Evolutionary conservation across 306 rosid species (phyloP), one percentile per base, ranked within the genome.

Genomic region (Datisca glomerata): DNA sequence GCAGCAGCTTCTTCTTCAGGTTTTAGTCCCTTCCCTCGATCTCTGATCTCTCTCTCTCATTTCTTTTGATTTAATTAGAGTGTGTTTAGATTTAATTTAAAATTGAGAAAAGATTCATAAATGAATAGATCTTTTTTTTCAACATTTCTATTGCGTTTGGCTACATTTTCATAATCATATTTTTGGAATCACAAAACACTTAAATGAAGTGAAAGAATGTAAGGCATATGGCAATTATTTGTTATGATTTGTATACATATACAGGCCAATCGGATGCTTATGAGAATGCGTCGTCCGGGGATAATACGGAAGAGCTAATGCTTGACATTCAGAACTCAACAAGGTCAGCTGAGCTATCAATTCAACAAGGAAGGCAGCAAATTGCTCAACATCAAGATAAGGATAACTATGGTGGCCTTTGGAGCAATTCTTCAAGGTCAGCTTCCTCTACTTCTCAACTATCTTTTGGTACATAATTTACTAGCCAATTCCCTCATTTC

Each of bases 241-340:
- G 13, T 5, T 37, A 8, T 35, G 29, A 3, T 3, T 20, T 17
- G 21, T 27, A 45, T 16, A 24, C 44, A 14, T 33, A 21, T 15
- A 8, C 59, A 61, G 80, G 80, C 67, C 91, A 74, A 75, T 65
- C 83, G 1, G 91, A 79, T 59, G 56, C 66, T 11, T 79, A 71
- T 29, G 91, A 79, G 42, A 79, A 79, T 63, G 83, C 78, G 35
- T 79, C 91, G 42, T 79, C 91, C n/a, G 91, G 91, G 35, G 91
- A 79, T 41, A 79, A 53, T 43, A 75, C 79, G 7, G 91, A 79
- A 50, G 91, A 79, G 24, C 37, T 79, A 43, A 79, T 75, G 79
- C 66, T 75, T 59, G 91, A 75, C 28, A 63, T 71, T 27, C 75
- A 75, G 45, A 71, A 73, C 29, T 63, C 70, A 57, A 47, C 65